These are phyloP conservation scores for Rhodosorus marinus DNA, from an alignment of 23 red algal genomes.

Conservation along the genomic window DNA sequence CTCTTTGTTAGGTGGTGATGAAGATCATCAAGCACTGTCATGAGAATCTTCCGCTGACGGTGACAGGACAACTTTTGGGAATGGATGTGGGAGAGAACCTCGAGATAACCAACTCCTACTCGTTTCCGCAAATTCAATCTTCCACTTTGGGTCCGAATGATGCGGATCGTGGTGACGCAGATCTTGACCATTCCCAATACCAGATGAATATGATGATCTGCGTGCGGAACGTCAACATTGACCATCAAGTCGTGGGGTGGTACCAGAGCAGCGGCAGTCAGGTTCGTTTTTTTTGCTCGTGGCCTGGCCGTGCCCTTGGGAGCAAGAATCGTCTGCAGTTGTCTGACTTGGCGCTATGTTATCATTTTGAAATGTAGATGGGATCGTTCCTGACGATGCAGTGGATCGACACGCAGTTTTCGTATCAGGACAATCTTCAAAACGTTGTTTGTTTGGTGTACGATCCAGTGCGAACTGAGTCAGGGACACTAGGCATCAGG, in stretches of 20 bases:
- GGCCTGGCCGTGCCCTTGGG: too few species aligned
- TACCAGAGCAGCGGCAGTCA: conserved; percentile 58
- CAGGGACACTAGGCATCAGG: conserved; percentile 50
- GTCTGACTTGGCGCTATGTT: too few species aligned
- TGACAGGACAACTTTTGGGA: conserved; percentile 82
- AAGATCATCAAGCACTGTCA: conserved; percentile 90
- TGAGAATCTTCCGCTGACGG: conserved; percentile 58
- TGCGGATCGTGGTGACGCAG: conserved; percentile 19
- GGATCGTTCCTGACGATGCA: conserved; percentile 70
- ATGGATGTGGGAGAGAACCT: conserved; percentile 67
- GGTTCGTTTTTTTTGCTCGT: too few species aligned
- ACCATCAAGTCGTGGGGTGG: conserved; percentile 95
- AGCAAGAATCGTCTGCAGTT: too few species aligned
- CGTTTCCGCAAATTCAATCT: conserved; percentile 13
- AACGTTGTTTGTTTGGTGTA: conserved; percentile 88
- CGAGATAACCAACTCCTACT: conserved; percentile 87
- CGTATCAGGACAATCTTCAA: conserved; percentile 61
- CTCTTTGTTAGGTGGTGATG: conserved; percentile 29
- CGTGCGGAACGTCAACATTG: conserved; percentile 78
- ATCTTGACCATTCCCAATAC: conserved; percentile 37
- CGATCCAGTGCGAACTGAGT: conserved; percentile 59
- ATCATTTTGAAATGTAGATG: too few species aligned
- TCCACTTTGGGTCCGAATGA: not conserved
- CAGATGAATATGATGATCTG: conserved; percentile 92
- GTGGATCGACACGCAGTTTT: conserved; percentile 96